phyloP scores from a whole-genome alignment of 2,329 filamentous ascomycete genomes.

The Paecilomyces sp. region DNA sequence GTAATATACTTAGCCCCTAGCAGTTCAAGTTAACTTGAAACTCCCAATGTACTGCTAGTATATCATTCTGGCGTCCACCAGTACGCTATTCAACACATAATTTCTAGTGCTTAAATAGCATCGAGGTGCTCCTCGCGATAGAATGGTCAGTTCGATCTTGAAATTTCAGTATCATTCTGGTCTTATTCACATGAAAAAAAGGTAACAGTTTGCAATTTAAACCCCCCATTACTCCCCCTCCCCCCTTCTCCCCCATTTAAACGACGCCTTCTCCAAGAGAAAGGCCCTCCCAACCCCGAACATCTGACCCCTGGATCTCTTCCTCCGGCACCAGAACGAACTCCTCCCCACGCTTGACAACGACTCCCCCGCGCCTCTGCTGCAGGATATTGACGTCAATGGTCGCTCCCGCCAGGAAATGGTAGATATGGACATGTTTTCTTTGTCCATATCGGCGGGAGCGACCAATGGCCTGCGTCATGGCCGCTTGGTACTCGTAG shows the following conservation, averaged over 20 bases:
- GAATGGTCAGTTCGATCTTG: background rate
- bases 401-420: slow-evolving; percentile 36
- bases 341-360: slow-evolving; percentile 18
- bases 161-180: background rate
- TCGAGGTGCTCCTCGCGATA: background rate
- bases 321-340: slow-evolving; percentile 12
- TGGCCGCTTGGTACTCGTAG: slow-evolving; percentile 50
- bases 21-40: background rate
- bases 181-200: background rate
- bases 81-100: background rate
- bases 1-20: background rate
- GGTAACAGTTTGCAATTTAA: background rate
- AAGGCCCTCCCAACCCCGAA: slow-evolving; percentile 17
- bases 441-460: slow-evolving; percentile 52
- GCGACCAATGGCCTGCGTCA: slow-evolving; percentile 59
- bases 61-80: background rate
- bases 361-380: slow-evolving; percentile 20
- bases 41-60: background rate
- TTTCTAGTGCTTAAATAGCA: background rate
- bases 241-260: background rate
- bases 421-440: slow-evolving; percentile 52
- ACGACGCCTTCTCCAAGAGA: slow-evolving; percentile 19
- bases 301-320: slow-evolving; percentile 14
- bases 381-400: slow-evolving; percentile 41
- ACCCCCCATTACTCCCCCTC: background rate